Conservation (phyloP, 768 basidiomycete genomes). For the Tremella mesenterica region DNA sequence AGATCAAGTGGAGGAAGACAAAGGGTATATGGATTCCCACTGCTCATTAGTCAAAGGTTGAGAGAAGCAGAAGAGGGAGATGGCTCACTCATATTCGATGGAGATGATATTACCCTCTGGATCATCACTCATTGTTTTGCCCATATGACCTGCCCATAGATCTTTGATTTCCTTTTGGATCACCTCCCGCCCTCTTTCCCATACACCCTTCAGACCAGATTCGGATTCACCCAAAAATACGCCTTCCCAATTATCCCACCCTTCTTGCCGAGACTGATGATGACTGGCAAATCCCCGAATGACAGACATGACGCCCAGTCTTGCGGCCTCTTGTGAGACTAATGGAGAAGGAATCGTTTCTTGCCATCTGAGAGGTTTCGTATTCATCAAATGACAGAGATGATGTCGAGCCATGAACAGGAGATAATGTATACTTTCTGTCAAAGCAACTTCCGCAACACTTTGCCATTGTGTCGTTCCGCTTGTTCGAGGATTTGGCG, state of each 20-base stretch:
- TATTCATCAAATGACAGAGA: constrained; percentile 17
- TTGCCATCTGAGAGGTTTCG: constrained; percentile 22
- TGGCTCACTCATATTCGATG: constrained; percentile 34
- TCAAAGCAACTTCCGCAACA: background rate
- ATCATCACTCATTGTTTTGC: constrained; percentile 11
- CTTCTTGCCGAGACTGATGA: background rate
- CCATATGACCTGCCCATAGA: constrained; percentile 17
- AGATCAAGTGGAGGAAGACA: constrained; percentile 18
- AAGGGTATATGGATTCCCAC: constrained; percentile 15
- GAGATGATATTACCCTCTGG: constrained; percentile 16
- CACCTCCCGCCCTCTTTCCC: too few relatives aligned
- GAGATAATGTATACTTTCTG: constrained; percentile 31
- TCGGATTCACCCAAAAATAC: constrained; percentile 9
- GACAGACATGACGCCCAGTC: constrained; percentile 30
- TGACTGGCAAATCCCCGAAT: constrained; percentile 11
- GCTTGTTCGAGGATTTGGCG: too few relatives aligned
- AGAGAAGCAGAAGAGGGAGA: background rate
- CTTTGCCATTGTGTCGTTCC: too few relatives aligned
- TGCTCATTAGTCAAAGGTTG: constrained; percentile 7
- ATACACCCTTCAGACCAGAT: constrained; percentile 12
- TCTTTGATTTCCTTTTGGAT: constrained; percentile 12
- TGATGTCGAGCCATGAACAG: constrained; percentile 33
- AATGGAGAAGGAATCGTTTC: constrained; percentile 21
- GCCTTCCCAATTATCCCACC: constrained; percentile 16
- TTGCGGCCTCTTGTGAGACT: constrained; percentile 11